Conservation (phyloP, 2,329 filamentous ascomycete species). For the Hymenoscyphus repandus region DNA sequence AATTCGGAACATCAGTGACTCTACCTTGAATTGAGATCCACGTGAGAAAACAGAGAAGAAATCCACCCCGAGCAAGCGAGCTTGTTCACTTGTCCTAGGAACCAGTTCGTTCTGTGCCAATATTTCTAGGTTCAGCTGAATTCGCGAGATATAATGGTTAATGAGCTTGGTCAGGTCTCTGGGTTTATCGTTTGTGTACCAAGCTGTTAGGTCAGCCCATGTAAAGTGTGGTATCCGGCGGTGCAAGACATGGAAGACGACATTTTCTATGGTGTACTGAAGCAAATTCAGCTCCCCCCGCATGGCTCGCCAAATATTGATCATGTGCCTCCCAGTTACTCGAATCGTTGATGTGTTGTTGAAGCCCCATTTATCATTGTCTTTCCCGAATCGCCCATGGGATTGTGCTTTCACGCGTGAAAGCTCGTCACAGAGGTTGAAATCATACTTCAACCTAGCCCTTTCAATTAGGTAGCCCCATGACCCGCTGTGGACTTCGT, state of each 20-base stretch:
- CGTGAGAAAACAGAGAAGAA: slow-evolving; percentile 95
- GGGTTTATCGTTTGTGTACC: slow-evolving; percentile 68
- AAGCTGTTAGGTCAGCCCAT: slow-evolving; percentile 71
- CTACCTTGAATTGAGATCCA: slow-evolving; percentile 97
- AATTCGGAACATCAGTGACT: slow-evolving; percentile 97
- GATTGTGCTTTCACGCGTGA: slow-evolving; percentile 82
- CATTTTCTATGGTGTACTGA: slow-evolving; percentile 95
- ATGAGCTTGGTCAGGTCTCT: slow-evolving; percentile 70
- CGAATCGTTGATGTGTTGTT: slow-evolving; percentile 87
- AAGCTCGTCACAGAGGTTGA: slow-evolving; percentile 84
- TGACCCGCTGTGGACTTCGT: slow-evolving; percentile 86
- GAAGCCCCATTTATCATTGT: slow-evolving; percentile 87
- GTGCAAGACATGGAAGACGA: slow-evolving; percentile 85
- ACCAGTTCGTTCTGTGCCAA: slow-evolving; percentile 86
- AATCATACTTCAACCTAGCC: slow-evolving; percentile 79
- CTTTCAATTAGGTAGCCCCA: slow-evolving; percentile 97
- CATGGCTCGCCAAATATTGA: slow-evolving; percentile 98
- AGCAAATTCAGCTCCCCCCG: slow-evolving; percentile 83
- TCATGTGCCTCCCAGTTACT: slow-evolving; percentile 91
- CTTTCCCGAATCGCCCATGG: slow-evolving; percentile 78
- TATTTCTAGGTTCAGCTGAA: slow-evolving; percentile 82
- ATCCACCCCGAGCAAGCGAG: slow-evolving; percentile 85
- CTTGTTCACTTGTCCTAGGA: slow-evolving; percentile 86
- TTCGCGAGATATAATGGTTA: slow-evolving; percentile 70
- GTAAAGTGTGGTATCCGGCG: slow-evolving; percentile 83